Conservation (phyloP, 2,329 filamentous ascomycete genomes). For the Chrysosporium keratinophilum region DNA sequence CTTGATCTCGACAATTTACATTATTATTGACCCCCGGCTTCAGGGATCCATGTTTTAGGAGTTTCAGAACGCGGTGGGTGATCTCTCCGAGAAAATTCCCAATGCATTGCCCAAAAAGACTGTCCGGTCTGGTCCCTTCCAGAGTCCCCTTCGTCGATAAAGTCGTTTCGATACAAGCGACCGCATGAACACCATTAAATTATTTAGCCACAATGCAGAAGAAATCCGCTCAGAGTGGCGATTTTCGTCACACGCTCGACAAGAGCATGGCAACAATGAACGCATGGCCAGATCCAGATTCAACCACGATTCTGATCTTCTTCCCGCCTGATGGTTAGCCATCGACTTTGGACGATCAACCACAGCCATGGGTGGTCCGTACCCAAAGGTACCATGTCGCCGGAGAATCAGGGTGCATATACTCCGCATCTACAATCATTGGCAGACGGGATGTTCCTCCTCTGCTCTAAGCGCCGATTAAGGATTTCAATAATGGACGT, state of each 20-base stretch:
- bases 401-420: not conserved
- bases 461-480: not conserved
- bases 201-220: too few species aligned
- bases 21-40: too few species aligned
- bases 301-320: too few species aligned
- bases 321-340: too few species aligned
- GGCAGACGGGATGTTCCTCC: not conserved
- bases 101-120: not conserved
- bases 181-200: too few species aligned
- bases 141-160: not conserved
- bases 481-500: not conserved
- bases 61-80: constrained; percentile 6
- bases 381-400: constrained; percentile 5
- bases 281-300: too few species aligned
- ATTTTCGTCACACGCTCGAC: too few species aligned
- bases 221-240: too few species aligned
- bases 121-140: not conserved
- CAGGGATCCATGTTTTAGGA: not conserved
- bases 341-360: not conserved
- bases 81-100: not conserved
- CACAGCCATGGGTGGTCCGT: constrained; percentile 1
- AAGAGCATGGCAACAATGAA: not conserved
- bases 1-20: too few species aligned
- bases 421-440: not conserved
- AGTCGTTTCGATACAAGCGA: too few species aligned